Conservation (phyloP, 352 stramenopile species). For the Phytophthora melonis region DNA sequence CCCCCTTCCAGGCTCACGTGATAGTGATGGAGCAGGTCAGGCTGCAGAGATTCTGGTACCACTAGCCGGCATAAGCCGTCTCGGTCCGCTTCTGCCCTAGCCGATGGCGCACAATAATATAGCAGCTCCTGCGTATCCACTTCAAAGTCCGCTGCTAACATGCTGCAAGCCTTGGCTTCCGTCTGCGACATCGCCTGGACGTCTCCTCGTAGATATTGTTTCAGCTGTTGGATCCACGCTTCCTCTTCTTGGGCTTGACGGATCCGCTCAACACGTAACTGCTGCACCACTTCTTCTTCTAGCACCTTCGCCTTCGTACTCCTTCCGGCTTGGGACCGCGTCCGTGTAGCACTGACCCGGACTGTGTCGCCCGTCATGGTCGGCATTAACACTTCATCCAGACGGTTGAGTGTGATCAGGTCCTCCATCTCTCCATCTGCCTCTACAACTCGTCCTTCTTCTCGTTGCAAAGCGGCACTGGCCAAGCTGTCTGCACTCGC, state of each 20-base stretch:
- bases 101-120: not conserved
- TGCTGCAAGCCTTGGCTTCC: not conserved
- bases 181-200: not conserved
- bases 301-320: not conserved
- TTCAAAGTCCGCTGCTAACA: not conserved
- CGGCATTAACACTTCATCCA: not conserved
- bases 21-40: conserved; percentile 8
- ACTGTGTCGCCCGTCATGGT: no score
- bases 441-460: not conserved
- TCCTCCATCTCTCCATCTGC: no score
- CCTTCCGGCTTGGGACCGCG: not conserved
- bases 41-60: not conserved
- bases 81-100: not conserved
- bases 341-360: no score
- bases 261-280: not conserved
- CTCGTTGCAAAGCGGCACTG: not conserved
- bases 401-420: no score
- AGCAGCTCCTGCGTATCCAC: not conserved
- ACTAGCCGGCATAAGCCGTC: not conserved
- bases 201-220: not conserved
- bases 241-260: not conserved
- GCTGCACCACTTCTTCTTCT: not conserved
- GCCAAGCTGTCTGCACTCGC: not conserved
- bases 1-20: conserved; percentile 10
- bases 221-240: conserved; percentile 1